Evolutionary conservation across 352 stramenopile genomes (phyloP).

Genomic region (Albugo laibachii): DNA sequence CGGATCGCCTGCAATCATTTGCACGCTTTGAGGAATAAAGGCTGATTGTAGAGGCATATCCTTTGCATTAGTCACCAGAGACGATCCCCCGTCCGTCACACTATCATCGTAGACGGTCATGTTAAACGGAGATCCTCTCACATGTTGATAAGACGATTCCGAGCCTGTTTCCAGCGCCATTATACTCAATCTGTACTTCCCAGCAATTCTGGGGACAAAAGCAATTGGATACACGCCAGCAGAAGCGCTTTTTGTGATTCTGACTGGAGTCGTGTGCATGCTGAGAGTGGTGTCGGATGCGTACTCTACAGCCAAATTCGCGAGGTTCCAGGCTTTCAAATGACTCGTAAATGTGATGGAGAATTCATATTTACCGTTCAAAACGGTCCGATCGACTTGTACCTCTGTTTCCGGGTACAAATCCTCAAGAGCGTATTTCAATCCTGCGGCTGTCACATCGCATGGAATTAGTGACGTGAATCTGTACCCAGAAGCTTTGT

Average conservation of each 20-base stretch:
- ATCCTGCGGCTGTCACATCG: constrained; percentile 24
- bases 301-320: constrained; percentile 59
- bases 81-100: constrained; percentile 49
- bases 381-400: constrained; percentile 14
- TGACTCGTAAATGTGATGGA: constrained; percentile 84
- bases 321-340: constrained; percentile 46
- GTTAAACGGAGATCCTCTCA: constrained; percentile 80
- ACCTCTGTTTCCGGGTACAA: constrained; percentile 21
- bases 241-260: constrained; percentile 23
- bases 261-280: constrained; percentile 24
- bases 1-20: constrained; percentile 22
- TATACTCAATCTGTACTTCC: constrained; percentile 78
- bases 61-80: constrained; percentile 32
- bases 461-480: constrained; percentile 46
- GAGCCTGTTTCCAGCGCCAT: constrained; percentile 24
- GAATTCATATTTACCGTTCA: constrained; percentile 55
- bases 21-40: too few species aligned
- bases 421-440: constrained; percentile 50
- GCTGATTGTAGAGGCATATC: constrained; percentile 18
- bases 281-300: constrained; percentile 16
- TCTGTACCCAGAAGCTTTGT: constrained; percentile 6
- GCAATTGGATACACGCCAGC: constrained; percentile 78
- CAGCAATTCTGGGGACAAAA: constrained; percentile 83
- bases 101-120: constrained; percentile 52
- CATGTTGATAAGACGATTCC: constrained; percentile 17